Evolutionary conservation across 73 alveolate species (phyloP), one percentile per base, ranked within the genome.

Genomic region (Strombidium stylifer): DNA sequence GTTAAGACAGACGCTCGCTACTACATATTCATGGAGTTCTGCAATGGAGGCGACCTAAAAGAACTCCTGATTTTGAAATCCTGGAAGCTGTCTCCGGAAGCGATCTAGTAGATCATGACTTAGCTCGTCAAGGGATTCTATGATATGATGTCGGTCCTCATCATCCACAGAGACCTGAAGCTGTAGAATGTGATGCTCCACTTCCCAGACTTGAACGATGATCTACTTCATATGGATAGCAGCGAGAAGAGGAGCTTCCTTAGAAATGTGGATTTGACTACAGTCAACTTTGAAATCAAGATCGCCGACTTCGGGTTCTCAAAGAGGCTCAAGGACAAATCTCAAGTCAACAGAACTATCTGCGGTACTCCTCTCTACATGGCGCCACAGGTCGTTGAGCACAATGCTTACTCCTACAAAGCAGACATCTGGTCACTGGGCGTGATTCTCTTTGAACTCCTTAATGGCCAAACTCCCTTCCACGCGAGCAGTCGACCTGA

Each of bases 231-330:
- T 53, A 3, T 53, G 49, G 68, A 53, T 49, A 11, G 3, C 6
- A 57, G 18, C 6, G 40, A 5, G 2, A 37, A 57, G 57, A 8
- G 11, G 7, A 18, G 39, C 5, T 4, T 37, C 12, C 79, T 73
- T 34, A 81, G 60, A 36, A 52, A 57, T 14, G 28, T 62, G 15
- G 42, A 25, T 45, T 10, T 25, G 57, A 39, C 39, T n/a, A 23
- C 36, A 1, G 69, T 52, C 15, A 25, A 23, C 0, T 59, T 87
- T 40, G 79, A 82, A 37, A 37, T 94, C 39, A 94, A 90, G 72
- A 86, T 94, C 6, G 96, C 97, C 6, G 99, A 94, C 75, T 81
- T 94, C 44, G 99, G 99, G 18, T 90, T 87, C 45, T 93, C 98
- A 1, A 73, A 89, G 21, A 89, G 81, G 23, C 49, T 94, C 55